Evolutionary conservation across 768 basidiomycete species (phyloP).

Genomic region (Leucocoprinus sp.): DNA sequence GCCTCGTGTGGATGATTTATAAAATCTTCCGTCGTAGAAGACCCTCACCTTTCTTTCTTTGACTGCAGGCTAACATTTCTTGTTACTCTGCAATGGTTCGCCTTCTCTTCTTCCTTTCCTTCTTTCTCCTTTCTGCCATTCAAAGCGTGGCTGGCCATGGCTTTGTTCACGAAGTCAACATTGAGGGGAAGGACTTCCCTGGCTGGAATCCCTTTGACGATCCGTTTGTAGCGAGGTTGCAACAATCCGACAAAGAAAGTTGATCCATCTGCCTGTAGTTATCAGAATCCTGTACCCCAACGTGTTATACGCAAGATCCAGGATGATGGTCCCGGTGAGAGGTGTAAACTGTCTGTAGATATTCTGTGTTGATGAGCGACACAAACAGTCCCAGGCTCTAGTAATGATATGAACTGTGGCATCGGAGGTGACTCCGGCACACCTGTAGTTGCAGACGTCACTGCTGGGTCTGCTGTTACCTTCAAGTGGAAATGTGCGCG

Average conservation of each 20-base stretch:
- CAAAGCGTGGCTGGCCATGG: slow-evolving; percentile 23
- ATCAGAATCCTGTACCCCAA: slow-evolving; percentile 17
- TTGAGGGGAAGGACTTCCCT: slow-evolving; percentile 23
- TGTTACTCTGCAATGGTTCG: slow-evolving; percentile 74
- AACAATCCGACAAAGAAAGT: slow-evolving; percentile 1
- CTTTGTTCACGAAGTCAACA: slow-evolving; percentile 25
- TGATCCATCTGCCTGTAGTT: slow-evolving; percentile 17
- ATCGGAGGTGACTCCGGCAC: slow-evolving; percentile 32
- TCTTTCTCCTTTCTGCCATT: slow-evolving; percentile 15
- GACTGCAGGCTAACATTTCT: slow-evolving; percentile 68
- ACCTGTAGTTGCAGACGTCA: slow-evolving; percentile 25
- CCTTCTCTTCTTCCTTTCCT: slow-evolving; percentile 13
- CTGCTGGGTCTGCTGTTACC: slow-evolving; percentile 32
- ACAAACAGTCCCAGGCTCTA: slow-evolving; percentile 19
- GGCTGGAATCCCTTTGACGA: slow-evolving; percentile 34
- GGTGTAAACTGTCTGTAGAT: neutral
- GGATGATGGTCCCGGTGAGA: slow-evolving; percentile 27
- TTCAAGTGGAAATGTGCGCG: slow-evolving; percentile 39
- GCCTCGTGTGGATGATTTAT: slow-evolving; percentile 7
- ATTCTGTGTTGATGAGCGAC: slow-evolving; percentile 11
- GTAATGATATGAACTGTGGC: slow-evolving; percentile 36
- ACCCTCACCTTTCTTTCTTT: slow-evolving; percentile 75
- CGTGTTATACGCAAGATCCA: slow-evolving; percentile 27
- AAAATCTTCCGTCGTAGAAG: slow-evolving; percentile 25
- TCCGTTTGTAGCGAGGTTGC: slow-evolving; percentile 20